Evolutionary conservation across 352 stramenopile genomes (phyloP).

Genomic region (Globisporangium spinosum): DNA sequence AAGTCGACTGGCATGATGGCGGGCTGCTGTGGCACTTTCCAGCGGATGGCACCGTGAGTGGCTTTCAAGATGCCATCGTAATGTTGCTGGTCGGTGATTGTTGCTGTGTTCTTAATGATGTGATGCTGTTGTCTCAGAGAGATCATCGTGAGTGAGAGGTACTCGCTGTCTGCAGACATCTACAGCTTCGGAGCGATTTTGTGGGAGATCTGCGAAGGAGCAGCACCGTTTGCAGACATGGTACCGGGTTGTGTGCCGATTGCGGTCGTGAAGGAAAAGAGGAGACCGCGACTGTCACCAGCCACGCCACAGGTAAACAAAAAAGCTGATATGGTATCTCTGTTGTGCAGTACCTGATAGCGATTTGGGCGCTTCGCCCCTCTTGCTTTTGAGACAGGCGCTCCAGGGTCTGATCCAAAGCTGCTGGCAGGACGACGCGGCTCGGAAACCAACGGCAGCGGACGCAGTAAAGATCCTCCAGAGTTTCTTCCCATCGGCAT

Average conservation of each 20-base stretch:
- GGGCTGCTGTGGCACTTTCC: slow-evolving; percentile 72
- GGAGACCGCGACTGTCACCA: slow-evolving; percentile 50
- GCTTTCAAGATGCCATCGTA: background rate
- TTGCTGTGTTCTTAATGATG: background rate
- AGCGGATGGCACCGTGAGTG: slow-evolving; percentile 82
- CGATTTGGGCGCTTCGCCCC: background rate
- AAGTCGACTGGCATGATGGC: slow-evolving; percentile 58
- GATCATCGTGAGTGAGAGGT: slow-evolving; percentile 58
- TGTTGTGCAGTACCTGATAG: background rate
- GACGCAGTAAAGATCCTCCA: slow-evolving; percentile 40
- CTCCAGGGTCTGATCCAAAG: slow-evolving; percentile 53
- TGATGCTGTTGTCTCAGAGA: slow-evolving; percentile 30
- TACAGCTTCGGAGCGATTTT: slow-evolving; percentile 82
- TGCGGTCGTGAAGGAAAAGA: slow-evolving; percentile 63
- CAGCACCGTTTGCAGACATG: slow-evolving; percentile 59
- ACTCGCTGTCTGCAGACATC: slow-evolving; percentile 69
- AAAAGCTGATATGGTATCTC: background rate
- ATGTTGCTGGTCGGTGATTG: background rate
- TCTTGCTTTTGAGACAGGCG: slow-evolving; percentile 27
- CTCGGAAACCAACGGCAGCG: slow-evolving; percentile 38
- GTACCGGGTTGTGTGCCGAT: slow-evolving; percentile 52
- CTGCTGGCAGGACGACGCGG: slow-evolving; percentile 68
- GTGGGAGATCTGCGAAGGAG: slow-evolving; percentile 75
- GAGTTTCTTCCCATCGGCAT: slow-evolving; percentile 40
- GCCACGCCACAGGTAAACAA: slow-evolving; percentile 44